Percentiles rank a stretch among this genome's conserved stretches.
These are phyloP conservation scores for Teratosphaeria epicoccoides DNA, from an alignment of 2,329 filamentous ascomycete genomes.

Conservation along the genomic window DNA sequence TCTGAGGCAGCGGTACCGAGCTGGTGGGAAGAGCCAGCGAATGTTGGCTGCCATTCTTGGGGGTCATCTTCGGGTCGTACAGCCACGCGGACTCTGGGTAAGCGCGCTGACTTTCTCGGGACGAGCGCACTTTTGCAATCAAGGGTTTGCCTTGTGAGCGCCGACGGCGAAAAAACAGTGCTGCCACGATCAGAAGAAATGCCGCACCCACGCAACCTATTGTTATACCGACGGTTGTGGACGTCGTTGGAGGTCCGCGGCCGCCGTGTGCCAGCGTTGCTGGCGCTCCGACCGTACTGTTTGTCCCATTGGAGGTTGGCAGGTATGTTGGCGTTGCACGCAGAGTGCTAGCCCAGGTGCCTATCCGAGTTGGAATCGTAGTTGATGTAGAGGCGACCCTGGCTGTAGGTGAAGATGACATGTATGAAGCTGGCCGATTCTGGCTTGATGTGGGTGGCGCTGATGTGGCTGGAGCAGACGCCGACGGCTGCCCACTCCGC, in stretches of 20 bases:
- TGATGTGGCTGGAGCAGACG: neutral
- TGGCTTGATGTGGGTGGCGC: neutral
- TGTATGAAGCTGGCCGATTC: neutral
- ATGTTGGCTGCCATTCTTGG: neutral
- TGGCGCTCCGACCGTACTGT: neutral
- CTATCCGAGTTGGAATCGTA: neutral
- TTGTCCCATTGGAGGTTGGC: neutral
- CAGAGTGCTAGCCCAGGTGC: neutral
- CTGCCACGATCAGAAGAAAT: neutral
- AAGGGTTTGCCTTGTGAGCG: neutral
- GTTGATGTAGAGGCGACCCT: neutral
- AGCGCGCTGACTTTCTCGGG: neutral
- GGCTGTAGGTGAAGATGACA: neutral
- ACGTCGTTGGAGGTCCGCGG: neutral
- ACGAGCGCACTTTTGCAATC: neutral
- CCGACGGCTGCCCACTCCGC: too few relatives aligned
- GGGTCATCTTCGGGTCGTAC: neutral
- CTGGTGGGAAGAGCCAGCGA: neutral
- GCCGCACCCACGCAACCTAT: neutral
- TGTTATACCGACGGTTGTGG: neutral
- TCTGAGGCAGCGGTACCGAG: neutral
- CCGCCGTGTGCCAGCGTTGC: neutral
- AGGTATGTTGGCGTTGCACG: neutral
- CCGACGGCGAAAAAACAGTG: neutral
- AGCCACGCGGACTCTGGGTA: neutral